Percentiles rank a stretch among this genome's conserved stretches.
Conservation (phyloP, 2,329 filamentous ascomycete species). For the Periglandula ipomoeae region DNA sequence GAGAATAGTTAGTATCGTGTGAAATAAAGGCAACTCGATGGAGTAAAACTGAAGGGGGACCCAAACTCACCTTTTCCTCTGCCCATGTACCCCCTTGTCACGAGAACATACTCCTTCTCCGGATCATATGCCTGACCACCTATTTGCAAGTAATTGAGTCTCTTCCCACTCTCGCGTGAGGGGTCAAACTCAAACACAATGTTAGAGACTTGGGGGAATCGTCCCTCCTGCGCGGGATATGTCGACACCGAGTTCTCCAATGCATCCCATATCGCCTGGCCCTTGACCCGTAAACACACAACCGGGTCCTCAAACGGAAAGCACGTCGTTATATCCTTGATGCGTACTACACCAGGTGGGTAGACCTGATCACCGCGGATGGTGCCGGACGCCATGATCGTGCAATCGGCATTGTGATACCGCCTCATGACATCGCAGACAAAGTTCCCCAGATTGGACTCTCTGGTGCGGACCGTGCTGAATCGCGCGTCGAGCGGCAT, state of each 20-base stretch:
- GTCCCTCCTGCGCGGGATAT: slow-evolving; percentile 73
- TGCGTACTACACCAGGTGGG: slow-evolving; percentile 63
- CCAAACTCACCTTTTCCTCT: slow-evolving; percentile 53
- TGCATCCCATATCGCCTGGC: slow-evolving; percentile 66
- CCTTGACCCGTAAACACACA: slow-evolving; percentile 63
- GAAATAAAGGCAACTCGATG: background rate
- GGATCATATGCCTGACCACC: slow-evolving; percentile 52
- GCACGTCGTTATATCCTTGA: slow-evolving; percentile 79
- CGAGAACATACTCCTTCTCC: slow-evolving; percentile 58
- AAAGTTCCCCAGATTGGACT: slow-evolving; percentile 85
- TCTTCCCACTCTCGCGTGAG: slow-evolving; percentile 45
- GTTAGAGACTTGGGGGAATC: slow-evolving; percentile 81
- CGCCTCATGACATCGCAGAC: slow-evolving; percentile 85
- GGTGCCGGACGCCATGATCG: slow-evolving; percentile 76
- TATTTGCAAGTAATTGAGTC: slow-evolving; percentile 55
- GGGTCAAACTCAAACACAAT: slow-evolving; percentile 69
- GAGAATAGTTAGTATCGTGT: background rate
- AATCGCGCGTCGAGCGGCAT: slow-evolving; percentile 80
- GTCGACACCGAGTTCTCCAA: slow-evolving; percentile 75
- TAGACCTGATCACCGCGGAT: slow-evolving; percentile 86
- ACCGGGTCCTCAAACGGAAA: slow-evolving; percentile 91
- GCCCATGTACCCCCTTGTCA: slow-evolving; percentile 82
- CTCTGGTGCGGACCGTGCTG: slow-evolving; percentile 64
- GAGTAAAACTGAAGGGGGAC: background rate
- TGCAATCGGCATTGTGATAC: slow-evolving; percentile 73